Evolutionary conservation across 1,284 basidiomycete species (phyloP), one percentile per base, ranked within the genome.

Genomic region (Ganoderma lingzhi): DNA sequence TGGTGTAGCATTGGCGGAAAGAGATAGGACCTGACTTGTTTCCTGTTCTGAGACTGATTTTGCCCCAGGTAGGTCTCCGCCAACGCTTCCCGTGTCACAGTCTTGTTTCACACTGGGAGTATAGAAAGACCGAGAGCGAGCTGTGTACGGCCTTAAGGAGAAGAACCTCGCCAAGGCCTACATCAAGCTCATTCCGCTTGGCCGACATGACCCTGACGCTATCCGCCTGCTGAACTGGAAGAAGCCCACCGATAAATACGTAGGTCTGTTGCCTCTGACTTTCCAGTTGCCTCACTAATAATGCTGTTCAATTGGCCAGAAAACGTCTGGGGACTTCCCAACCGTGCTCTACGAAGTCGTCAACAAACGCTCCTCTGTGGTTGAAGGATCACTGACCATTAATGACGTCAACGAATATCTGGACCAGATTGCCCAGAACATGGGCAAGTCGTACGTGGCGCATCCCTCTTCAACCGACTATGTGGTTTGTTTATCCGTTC

Each of bases 81-180:
- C 1, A 10, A 55, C 9, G 19, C 62, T 15, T 19, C 19, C 39
- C 32, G 23, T 23, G 6, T 8, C 44, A 51, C 37, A 19, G 32
- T 6, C 35, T 8, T 55, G 35, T 3, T 23, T 67, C 10, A 61
- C 8, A 2, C 45, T 28, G 58, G 6, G 28, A 6, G 56, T 71
- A 51, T 78, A 98, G 96, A 93, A 95, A 87, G 96, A 98, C 78
- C 87, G 93, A 44, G 95, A 97, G 73, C 89, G 96, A 63, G 88
- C 94, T 0, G 91, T 96, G 0, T 98, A 98, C 80, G 94, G 94
- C 10, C 80, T 97, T 72, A 98, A 98, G 79, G 97, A 98, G 82
- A 93, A 93, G 80, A 93, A 93, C 76, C 83, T 98, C 2, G 96
- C 96, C 2, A 96, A 95, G 80, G 90, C 89, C 12, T 97, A 96